A percentile compares a stretch with the other conserved stretches of the same genome.
phyloP scores from a whole-genome alignment of 176 grass and related monocot genomes.

The Carex parvula region DNA sequence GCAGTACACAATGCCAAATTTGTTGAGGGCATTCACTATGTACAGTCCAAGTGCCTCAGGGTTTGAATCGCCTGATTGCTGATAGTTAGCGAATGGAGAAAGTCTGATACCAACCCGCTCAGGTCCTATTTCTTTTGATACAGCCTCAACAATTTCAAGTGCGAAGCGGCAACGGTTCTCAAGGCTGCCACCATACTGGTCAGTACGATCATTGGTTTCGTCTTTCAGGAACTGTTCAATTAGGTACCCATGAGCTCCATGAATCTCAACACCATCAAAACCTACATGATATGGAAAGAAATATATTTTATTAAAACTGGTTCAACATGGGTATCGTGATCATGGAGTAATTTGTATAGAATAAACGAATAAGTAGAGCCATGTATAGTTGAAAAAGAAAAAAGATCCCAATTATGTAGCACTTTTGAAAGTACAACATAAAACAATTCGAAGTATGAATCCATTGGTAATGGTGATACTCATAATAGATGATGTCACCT shows the following conservation, averaged over 20 bases:
- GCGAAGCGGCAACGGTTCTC: conserved; percentile 38
- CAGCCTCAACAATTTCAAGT: conserved; percentile 30
- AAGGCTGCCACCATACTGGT: conserved; percentile 29
- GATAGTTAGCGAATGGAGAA: conserved; percentile 26
- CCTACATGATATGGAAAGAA: background rate
- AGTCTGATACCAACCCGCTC: conserved; percentile 30
- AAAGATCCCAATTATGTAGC: background rate
- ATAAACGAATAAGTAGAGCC: background rate
- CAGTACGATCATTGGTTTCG: conserved; percentile 28
- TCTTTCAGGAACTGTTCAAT: conserved; percentile 36
- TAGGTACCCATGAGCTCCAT: conserved; percentile 30
- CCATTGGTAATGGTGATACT: background rate
- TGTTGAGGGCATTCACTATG: conserved; percentile 32
- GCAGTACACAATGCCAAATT: conserved; percentile 29
- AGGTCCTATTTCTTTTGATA: conserved; percentile 24
- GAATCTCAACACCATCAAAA: conserved; percentile 37
- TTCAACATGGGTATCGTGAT: background rate
- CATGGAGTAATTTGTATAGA: background rate
- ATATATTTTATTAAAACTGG: background rate
- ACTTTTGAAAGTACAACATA: background rate
- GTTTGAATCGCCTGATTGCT: conserved; percentile 17
- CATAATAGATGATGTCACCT: background rate
- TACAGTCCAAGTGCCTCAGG: conserved; percentile 27
- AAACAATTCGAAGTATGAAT: too few species aligned
- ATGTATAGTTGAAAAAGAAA: background rate